These are phyloP conservation scores for Drechmeria coniospora DNA, from an alignment of 2,329 filamentous ascomycete genomes.

Conservation along the genomic window DNA sequence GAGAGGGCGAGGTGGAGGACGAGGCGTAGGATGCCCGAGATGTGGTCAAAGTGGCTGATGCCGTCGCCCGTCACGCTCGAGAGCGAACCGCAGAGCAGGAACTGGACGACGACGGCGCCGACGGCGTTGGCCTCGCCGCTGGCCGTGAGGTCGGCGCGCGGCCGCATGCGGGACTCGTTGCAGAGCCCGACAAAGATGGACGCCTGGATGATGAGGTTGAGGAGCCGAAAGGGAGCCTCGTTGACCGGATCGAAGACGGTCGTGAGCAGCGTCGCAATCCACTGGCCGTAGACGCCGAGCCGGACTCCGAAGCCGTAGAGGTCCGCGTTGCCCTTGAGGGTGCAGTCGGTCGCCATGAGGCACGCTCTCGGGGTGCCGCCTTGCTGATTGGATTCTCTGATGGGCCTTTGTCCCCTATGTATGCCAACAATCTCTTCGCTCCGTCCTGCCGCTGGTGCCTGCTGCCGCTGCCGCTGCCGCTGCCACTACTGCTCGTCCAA, in stretches of 20 bases:
- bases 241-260: constrained; percentile 9
- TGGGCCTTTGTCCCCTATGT: too few species aligned
- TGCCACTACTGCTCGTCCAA: too few species aligned
- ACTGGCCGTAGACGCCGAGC: constrained; percentile 11
- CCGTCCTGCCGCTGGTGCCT: too few species aligned
- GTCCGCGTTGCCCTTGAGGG: constrained; percentile 8
- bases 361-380: too few species aligned
- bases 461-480: too few species aligned
- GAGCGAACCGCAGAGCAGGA: constrained; percentile 11
- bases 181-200: constrained; percentile 14
- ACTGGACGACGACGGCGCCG: constrained; percentile 10
- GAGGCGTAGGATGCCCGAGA: constrained; percentile 9
- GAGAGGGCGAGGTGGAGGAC: constrained; percentile 10
- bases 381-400: too few species aligned
- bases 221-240: constrained; percentile 10
- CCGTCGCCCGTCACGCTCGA: constrained; percentile 12
- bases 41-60: constrained; percentile 7
- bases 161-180: constrained; percentile 8
- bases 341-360: constrained; percentile 2
- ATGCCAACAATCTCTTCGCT: too few species aligned
- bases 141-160: too few species aligned
- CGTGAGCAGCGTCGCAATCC: constrained; percentile 9
- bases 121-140: constrained; percentile 6
- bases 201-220: constrained; percentile 15
- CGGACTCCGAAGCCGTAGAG: constrained; percentile 15